phyloP scores from a whole-genome alignment of 2,329 filamentous ascomycete genomes.

The Colletotrichum sp. region DNA sequence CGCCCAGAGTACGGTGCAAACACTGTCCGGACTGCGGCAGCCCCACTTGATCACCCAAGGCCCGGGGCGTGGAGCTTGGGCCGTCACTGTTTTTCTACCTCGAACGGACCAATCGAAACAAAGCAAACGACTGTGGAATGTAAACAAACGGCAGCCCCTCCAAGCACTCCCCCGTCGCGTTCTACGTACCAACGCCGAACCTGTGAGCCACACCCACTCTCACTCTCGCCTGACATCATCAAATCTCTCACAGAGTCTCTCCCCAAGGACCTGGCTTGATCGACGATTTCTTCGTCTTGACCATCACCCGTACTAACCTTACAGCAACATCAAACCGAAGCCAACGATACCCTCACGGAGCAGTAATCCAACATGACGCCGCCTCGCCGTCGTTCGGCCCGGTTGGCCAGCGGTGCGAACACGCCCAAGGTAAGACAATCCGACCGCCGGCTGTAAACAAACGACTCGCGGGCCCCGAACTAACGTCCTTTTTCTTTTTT shows the following conservation, averaged over 20 bases:
- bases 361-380: slow-evolving; percentile 39
- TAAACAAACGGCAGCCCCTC: slow-evolving; percentile 22
- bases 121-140: not conserved
- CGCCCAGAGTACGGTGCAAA: not conserved
- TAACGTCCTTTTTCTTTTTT: slow-evolving; percentile 9
- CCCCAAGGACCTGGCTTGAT: not conserved
- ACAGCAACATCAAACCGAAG: not conserved
- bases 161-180: slow-evolving; percentile 11
- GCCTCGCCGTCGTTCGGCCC: slow-evolving; percentile 49
- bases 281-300: not conserved
- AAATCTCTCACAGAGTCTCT: not conserved
- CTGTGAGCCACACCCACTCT: not conserved
- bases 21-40: not conserved
- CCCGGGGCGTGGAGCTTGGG: slow-evolving; percentile 6
- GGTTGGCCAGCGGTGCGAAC: slow-evolving; percentile 40
- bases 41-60: not conserved
- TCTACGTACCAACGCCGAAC: not conserved
- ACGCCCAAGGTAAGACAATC: slow-evolving; percentile 36
- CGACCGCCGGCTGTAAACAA: slow-evolving; percentile 21
- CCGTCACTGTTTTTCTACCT: not conserved
- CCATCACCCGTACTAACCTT: not conserved
- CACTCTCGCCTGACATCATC: slow-evolving; percentile 19
- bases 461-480: not conserved
- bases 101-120: slow-evolving; percentile 2
- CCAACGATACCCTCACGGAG: not conserved